phyloP scores from a whole-genome alignment of 306 rosid genomes.

The Senna siamea region DNA sequence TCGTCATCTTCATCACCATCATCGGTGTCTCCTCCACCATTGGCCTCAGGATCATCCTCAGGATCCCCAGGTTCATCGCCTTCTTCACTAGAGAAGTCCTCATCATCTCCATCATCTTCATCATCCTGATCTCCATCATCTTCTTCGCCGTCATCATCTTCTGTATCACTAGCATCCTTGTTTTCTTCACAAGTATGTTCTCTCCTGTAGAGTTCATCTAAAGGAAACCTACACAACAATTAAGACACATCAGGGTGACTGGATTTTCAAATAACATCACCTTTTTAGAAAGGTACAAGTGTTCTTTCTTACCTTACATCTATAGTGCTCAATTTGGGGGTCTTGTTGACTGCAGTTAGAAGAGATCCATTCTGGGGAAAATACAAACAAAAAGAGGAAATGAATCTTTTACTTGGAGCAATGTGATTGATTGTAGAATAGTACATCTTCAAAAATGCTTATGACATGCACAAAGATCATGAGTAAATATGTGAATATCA shows the following conservation, averaged over 20 bases:
- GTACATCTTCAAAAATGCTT: background rate
- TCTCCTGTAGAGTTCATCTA: conserved; percentile 50
- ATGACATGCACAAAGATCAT: background rate
- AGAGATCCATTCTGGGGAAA: conserved; percentile 54
- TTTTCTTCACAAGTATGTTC: conserved; percentile 50
- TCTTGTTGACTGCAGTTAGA: conserved; percentile 39
- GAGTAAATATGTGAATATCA: background rate
- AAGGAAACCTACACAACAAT: conserved; percentile 64
- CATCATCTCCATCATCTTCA: conserved; percentile 56
- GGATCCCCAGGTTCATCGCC: conserved; percentile 70
- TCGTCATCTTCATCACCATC: conserved; percentile 46
- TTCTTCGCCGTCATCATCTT: conserved; percentile 70
- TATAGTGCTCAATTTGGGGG: conserved; percentile 43
- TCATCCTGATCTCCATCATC: conserved; percentile 71
- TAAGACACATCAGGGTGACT: conserved; percentile 15
- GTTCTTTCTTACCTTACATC: conserved; percentile 57
- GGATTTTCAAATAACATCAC: background rate
- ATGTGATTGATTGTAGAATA: conserved; percentile 1
- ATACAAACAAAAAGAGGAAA: conserved; percentile 5
- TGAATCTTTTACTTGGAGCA: conserved; percentile 15
- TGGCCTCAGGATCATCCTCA: conserved; percentile 65
- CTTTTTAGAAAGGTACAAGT: background rate
- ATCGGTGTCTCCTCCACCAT: conserved; percentile 58
- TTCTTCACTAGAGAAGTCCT: conserved; percentile 72
- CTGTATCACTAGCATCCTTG: conserved; percentile 80